These are phyloP conservation scores for Uronychia setigera DNA, from an alignment of 73 alveolate species.

Conservation along the genomic window DNA sequence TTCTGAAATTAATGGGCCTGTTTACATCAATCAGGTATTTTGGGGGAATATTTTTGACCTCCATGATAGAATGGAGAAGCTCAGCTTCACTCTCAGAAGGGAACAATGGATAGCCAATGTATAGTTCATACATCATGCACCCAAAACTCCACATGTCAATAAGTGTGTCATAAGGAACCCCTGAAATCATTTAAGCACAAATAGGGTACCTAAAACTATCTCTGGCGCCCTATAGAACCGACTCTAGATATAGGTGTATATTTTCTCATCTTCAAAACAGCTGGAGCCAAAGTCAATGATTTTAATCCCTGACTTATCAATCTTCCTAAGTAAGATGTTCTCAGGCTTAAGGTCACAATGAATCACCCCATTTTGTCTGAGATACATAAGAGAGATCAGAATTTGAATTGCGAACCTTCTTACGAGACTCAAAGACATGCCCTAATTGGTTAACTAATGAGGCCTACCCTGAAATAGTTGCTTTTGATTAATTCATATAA, in stretches of 20 bases:
- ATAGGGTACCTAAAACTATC: conserved; percentile 79
- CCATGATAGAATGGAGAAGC: conserved; percentile 31
- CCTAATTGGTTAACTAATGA: too few relatives aligned
- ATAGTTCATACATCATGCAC: conserved; percentile 39
- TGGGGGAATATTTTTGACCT: conserved; percentile 15
- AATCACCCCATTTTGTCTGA: neutral
- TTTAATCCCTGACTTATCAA: neutral
- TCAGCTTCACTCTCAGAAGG: conserved; percentile 42
- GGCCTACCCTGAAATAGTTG: neutral
- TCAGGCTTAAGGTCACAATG: conserved; percentile 35
- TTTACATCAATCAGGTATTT: too few relatives aligned
- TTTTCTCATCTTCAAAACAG: too few relatives aligned
- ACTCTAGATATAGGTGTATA: conserved; percentile 43
- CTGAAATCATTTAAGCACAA: too few relatives aligned
- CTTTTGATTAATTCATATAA: conserved; percentile 5
- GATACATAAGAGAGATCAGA: conserved; percentile 19
- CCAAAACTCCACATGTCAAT: conserved; percentile 53
- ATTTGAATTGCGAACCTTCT: conserved; percentile 41
- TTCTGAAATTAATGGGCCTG: conserved; percentile 3
- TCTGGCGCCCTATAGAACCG: conserved; percentile 87
- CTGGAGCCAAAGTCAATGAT: too few relatives aligned
- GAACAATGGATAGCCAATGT: conserved; percentile 29
- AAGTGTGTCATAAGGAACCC: conserved; percentile 8
- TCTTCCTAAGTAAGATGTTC: conserved; percentile 18
- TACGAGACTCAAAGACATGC: conserved; percentile 28